Conservation (phyloP, 805 yeast species). For the Suhomyces emberorum region DNA sequence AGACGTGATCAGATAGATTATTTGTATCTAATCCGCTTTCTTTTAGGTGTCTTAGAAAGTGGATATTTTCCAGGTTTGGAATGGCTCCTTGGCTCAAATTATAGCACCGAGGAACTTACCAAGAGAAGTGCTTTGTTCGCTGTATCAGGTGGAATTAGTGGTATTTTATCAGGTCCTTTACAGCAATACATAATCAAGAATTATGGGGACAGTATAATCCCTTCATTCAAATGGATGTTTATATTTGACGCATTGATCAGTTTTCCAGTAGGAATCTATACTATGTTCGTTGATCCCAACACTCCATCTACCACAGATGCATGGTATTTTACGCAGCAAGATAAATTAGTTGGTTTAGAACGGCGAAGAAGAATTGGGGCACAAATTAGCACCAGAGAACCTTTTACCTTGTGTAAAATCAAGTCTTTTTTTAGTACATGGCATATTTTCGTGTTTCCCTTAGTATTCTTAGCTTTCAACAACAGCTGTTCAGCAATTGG, state of each 20-base stretch:
- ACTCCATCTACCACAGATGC: constrained; percentile 44
- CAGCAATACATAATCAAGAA: constrained; percentile 27
- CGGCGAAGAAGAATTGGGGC: constrained; percentile 35
- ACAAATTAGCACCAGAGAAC: constrained; percentile 39
- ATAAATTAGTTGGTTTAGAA: constrained; percentile 44
- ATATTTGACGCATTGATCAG: constrained; percentile 42
- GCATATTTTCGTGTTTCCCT: constrained; percentile 47
- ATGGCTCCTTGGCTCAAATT: constrained; percentile 30
- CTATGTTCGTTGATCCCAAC: constrained; percentile 44
- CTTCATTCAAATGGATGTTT: constrained; percentile 47
- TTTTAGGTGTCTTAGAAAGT: constrained; percentile 45
- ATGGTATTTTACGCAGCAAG: constrained; percentile 42
- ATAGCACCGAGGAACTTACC: constrained; percentile 30
- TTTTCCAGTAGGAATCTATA: constrained; percentile 38
- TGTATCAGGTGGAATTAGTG: constrained; percentile 32
- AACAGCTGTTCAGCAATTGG: constrained; percentile 28
- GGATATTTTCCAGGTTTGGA: constrained; percentile 55
- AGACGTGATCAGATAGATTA: constrained; percentile 19
- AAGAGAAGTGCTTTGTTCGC: constrained; percentile 35
- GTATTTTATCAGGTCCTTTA: constrained; percentile 36
- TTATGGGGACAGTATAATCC: constrained; percentile 12
- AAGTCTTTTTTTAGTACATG: constrained; percentile 44
- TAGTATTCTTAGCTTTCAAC: constrained; percentile 35
- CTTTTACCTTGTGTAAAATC: constrained; percentile 39
- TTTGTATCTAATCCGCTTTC: constrained; percentile 31